These are phyloP conservation scores for Volvox africanus DNA, from an alignment of 139 green algal genomes.

Conservation along the genomic window DNA sequence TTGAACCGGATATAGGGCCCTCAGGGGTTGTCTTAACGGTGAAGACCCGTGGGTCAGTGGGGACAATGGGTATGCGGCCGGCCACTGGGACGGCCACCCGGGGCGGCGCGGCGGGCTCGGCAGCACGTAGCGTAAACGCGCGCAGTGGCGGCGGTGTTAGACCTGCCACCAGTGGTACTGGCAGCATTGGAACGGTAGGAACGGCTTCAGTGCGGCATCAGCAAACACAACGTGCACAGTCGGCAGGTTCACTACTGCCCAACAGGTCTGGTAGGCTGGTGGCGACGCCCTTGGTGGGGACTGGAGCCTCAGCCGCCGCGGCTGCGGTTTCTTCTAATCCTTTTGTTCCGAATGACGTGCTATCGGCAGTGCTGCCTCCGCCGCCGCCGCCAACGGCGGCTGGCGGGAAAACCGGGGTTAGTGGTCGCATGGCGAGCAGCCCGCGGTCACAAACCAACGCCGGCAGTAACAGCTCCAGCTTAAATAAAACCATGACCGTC, in stretches of 20 bases:
- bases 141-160: background rate
- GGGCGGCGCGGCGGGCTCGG: background rate
- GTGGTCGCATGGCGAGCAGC: background rate
- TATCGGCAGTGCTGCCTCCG: background rate
- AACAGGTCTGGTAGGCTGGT: background rate
- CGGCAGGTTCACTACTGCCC: background rate
- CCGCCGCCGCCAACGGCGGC: background rate
- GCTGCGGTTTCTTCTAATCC: slow-evolving; percentile 18
- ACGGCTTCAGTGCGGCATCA: background rate
- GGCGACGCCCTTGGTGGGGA: background rate
- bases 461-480: background rate
- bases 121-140: background rate
- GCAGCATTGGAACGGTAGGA: background rate
- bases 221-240: slow-evolving; percentile 13
- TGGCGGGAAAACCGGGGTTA: background rate
- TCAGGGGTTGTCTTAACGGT: background rate
- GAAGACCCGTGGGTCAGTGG: background rate
- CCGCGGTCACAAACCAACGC: background rate
- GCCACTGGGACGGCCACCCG: background rate
- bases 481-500: background rate
- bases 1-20: slow-evolving; percentile 8
- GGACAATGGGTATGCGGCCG: background rate
- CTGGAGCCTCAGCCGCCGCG: background rate
- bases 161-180: background rate
- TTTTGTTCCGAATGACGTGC: slow-evolving; percentile 2